A percentile compares a stretch with the other conserved stretches of the same genome.
These are phyloP conservation scores for Termitomyces sp. DNA, from an alignment of 768 basidiomycete species.

Conservation along the genomic window DNA sequence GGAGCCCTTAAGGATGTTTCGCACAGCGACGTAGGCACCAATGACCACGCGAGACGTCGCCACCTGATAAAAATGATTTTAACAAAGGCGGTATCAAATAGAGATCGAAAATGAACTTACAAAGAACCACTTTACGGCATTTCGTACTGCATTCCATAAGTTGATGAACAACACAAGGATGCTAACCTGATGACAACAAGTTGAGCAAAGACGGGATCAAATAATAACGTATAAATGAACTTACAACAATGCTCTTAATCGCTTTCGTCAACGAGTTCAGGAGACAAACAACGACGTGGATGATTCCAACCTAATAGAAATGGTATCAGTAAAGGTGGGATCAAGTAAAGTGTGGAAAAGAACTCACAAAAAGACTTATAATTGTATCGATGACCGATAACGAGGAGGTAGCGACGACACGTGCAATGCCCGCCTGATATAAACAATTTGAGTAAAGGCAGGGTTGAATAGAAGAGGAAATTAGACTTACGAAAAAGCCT, in stretches of 20 bases:
- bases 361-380: neutral
- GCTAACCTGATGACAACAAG: neutral
- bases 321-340: too few relatives aligned
- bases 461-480: neutral
- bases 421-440: neutral
- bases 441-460: neutral
- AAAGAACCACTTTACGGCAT: neutral
- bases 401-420: neutral
- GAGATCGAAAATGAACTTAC: neutral
- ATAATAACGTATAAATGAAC: neutral
- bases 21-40: too few relatives aligned
- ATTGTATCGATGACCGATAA: too few relatives aligned
- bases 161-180: neutral
- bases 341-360: neutral
- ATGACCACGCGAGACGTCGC: neutral
- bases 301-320: too few relatives aligned
- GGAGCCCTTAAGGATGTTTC: neutral
- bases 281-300: neutral
- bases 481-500: neutral
- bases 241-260: neutral
- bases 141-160: neutral
- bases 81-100: neutral
- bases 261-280: too few relatives aligned
- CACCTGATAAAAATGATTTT: neutral
- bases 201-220: neutral